Evolutionary conservation across 176 grass and related monocot species (phyloP).

Genomic region (Juncus inflexus): DNA sequence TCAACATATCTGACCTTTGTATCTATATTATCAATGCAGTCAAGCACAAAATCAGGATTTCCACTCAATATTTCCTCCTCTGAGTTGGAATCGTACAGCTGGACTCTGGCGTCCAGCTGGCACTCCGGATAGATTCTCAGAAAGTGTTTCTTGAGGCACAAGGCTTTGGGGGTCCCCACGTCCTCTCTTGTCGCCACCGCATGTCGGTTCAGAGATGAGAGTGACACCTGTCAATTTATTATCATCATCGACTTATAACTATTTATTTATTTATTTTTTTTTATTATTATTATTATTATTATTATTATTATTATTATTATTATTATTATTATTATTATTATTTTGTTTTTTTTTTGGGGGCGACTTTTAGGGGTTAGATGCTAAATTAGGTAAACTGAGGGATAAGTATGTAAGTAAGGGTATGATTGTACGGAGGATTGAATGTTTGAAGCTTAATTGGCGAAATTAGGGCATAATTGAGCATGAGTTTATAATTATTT

Average conservation of each 20-base stretch:
- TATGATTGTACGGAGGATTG: too few relatives aligned
- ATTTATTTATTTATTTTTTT: too few relatives aligned
- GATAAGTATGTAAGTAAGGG: too few relatives aligned
- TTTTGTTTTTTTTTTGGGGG: too few relatives aligned
- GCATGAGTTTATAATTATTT: too few relatives aligned
- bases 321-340: too few relatives aligned
- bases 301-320: too few relatives aligned
- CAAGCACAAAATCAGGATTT: conserved; percentile 93
- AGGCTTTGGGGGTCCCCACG: conserved; percentile 78
- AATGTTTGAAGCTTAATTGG: not conserved
- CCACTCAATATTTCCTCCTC: conserved; percentile 90
- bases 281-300: too few relatives aligned
- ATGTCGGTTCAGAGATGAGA: conserved; percentile 92
- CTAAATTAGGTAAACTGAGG: too few relatives aligned
- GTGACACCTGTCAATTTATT: conserved; percentile 65
- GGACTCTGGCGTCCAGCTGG: conserved; percentile 81
- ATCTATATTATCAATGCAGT: conserved; percentile 99
- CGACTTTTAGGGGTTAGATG: too few relatives aligned
- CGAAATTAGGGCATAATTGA: not conserved
- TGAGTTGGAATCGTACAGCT: conserved; percentile 64
- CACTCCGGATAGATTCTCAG: conserved; percentile 84
- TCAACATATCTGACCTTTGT: conserved; percentile 55
- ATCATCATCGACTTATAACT: conserved; percentile 12
- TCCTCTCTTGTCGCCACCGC: conserved; percentile 97
- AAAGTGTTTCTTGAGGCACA: conserved; percentile 93